These are phyloP conservation scores for Globisporangium canariense DNA, from an alignment of 352 stramenopile genomes.

Conservation along the genomic window DNA sequence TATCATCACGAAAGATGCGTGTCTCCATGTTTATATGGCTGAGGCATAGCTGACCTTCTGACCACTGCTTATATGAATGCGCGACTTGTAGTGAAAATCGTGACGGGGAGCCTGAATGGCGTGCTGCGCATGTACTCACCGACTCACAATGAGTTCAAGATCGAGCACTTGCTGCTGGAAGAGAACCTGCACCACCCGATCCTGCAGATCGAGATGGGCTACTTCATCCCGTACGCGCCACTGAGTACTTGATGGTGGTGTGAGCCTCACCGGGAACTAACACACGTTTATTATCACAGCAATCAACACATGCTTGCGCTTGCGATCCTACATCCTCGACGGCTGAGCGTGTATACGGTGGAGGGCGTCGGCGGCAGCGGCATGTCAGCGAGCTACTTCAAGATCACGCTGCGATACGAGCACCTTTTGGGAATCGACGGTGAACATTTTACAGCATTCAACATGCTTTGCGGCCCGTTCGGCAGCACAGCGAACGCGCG, in stretches of 20 bases:
- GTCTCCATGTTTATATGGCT: too few species aligned
- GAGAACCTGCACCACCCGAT: constrained; percentile 83
- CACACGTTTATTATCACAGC: constrained; percentile 18
- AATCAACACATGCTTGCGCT: constrained; percentile 62
- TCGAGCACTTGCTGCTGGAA: constrained; percentile 89
- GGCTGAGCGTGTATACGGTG: constrained; percentile 77
- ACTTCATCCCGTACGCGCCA: constrained; percentile 76
- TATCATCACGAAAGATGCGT: too few species aligned
- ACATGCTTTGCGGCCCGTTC: constrained; percentile 85
- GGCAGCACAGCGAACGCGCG: constrained; percentile 27
- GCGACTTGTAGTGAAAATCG: constrained; percentile 70
- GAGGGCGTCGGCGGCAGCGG: constrained; percentile 73
- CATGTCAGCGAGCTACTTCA: constrained; percentile 80
- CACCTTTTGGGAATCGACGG: constrained; percentile 85
- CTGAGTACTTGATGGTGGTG: neutral
- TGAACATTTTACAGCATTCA: constrained; percentile 90
- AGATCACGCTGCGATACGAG: constrained; percentile 78
- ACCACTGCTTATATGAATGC: neutral
- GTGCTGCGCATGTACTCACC: constrained; percentile 85
- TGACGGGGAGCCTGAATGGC: constrained; percentile 84
- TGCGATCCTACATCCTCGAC: constrained; percentile 84
- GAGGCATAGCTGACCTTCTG: too few species aligned
- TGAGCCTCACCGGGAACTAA: neutral
- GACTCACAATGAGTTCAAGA: constrained; percentile 75
- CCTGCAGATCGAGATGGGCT: constrained; percentile 80